Base-by-base conservation (phyloP, 345 rosid species). In the Salix exigua region DNA sequence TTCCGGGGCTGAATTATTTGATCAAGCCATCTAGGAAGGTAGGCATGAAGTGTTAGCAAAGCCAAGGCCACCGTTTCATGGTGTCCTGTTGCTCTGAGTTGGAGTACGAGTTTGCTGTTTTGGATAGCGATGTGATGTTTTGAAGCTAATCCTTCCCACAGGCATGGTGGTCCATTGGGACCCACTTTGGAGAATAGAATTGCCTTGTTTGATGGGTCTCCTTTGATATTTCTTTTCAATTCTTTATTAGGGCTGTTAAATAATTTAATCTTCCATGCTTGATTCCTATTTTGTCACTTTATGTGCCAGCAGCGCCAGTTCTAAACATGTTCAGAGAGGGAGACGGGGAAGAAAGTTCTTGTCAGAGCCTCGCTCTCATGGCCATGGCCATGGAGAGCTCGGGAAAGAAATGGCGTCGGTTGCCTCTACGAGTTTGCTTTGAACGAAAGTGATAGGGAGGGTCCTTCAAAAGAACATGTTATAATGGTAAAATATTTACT, bases 381-480 rank as follows among this genome's bases (percentile, higher is more conserved):
- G 70, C n/a, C n/a, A n/a, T n/a, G n/a, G n/a, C 23, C 2, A 2
- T 26, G 9, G 13, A 6, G 30, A 37, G 37, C 17, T 7, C 14
- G 62, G 31, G 53, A 46, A 7, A 35, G 63, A 37, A 37, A 17
- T 4, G 8, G 46, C 55, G 75, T 70, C 18, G 75, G 80, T 82
- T 82, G 66, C 89, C 86, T 82, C 85, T 72, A 0, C 28, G 46
- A 77, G 77, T 76, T 81, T 66, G 81, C 83, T 37, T 78, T 78
- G 76, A 68, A 66, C 58, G 79, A 73, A 26, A 78, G 38, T n/a
- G 74, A 85, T 6, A 16, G 58, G 44, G 17, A 33, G 37, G 37
- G 37, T 33, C 37, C 37, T 33, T 33, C 5, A 33, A 33, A 33
- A 33, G 37, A 33, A 33, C 37, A 6, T 33, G 37, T 33, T 5